A percentile compares a stretch with the other conserved stretches of the same genome.
Conservation (phyloP, 805 yeast species). For the Kregervanrija delftensis region DNA sequence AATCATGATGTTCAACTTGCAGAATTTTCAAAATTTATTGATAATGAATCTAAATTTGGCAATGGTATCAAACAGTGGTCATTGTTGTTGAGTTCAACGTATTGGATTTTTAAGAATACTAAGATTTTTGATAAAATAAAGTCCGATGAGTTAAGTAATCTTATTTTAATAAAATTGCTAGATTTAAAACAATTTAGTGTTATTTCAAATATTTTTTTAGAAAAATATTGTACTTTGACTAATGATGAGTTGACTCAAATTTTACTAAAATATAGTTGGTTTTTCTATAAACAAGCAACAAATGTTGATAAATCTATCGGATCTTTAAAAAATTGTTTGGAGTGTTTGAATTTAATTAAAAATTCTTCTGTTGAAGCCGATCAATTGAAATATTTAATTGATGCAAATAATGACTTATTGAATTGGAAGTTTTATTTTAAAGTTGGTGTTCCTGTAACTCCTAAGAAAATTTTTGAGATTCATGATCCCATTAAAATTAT, state of each 20-base stretch:
- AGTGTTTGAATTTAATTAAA: conserved; percentile 15
- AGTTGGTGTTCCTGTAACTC: conserved; percentile 25
- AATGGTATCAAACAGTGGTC: conserved; percentile 18
- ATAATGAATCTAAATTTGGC: conserved; percentile 17
- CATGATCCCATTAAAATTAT: conserved; percentile 21
- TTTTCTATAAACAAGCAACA: conserved; percentile 21
- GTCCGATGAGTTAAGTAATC: conserved; percentile 13
- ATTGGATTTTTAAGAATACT: conserved; percentile 22
- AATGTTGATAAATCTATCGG: conserved; percentile 25
- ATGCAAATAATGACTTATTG: conserved; percentile 17
- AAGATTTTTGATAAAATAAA: conserved; percentile 20
- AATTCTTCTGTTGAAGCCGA: neutral
- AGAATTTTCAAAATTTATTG: conserved; percentile 21
- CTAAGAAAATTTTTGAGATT: conserved; percentile 18
- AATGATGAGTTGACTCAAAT: conserved; percentile 7
- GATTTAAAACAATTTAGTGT: conserved; percentile 16
- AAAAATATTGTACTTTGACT: conserved; percentile 15
- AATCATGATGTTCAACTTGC: conserved; percentile 14
- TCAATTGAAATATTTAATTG: conserved; percentile 13
- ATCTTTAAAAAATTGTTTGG: conserved; percentile 16
- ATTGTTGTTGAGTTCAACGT: conserved; percentile 21
- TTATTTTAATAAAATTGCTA: conserved; percentile 18
- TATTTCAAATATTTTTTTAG: conserved; percentile 11
- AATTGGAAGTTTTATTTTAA: conserved; percentile 25
- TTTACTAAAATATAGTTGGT: conserved; percentile 19